These are phyloP conservation scores for Neltuma alba DNA, from an alignment of 306 rosid genomes.

Conservation along the genomic window DNA sequence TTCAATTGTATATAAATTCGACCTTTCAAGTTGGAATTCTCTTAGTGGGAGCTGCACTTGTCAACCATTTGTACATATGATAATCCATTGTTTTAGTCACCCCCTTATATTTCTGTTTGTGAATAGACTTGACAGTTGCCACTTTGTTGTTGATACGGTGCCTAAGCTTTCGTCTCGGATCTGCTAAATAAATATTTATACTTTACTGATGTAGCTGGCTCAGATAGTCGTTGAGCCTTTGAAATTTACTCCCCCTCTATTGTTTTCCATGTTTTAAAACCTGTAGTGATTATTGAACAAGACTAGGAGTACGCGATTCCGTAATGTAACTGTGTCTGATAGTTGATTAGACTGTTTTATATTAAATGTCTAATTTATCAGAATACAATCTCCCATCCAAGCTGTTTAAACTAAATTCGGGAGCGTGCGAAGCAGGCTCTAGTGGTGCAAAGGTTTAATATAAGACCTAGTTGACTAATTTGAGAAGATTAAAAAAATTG, in stretches of 20 bases:
- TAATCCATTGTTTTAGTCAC: constrained; percentile 52
- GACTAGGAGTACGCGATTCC: background rate
- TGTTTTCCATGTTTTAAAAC: background rate
- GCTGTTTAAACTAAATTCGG: too few species aligned
- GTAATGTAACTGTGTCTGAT: background rate
- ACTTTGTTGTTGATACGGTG: constrained; percentile 15
- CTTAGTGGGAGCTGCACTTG: constrained; percentile 52
- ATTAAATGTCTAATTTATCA: too few species aligned
- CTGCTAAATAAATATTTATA: background rate
- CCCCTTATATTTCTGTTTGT: constrained; percentile 43
- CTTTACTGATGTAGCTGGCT: background rate
- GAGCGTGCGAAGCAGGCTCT: background rate
- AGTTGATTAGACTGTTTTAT: too few species aligned
- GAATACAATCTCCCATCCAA: too few species aligned
- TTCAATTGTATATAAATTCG: constrained; percentile 63
- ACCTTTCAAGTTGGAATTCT: constrained; percentile 43
- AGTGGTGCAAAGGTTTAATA: too few species aligned
- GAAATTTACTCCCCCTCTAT: background rate
- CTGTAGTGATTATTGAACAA: too few species aligned
- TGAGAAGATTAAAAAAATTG: too few species aligned
- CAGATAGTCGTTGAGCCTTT: background rate
- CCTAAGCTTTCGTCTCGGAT: background rate
- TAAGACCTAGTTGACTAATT: too few species aligned
- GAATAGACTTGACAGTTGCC: constrained; percentile 39
- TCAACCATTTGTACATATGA: constrained; percentile 58